Conservation (phyloP, 805 yeast genomes). For the Blastobotrys peoriensis region DNA sequence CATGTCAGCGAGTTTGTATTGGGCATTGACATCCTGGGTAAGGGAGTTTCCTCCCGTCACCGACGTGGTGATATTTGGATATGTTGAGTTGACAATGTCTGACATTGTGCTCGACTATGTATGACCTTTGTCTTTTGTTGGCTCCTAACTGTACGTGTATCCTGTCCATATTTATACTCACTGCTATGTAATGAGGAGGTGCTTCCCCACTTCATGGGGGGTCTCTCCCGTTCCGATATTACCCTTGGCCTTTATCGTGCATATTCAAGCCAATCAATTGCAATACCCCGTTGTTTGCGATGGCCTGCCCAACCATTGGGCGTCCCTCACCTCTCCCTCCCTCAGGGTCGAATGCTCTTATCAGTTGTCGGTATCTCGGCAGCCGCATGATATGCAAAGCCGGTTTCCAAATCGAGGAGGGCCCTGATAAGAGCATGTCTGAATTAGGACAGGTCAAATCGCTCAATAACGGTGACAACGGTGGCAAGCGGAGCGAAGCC, state of each 20-base stretch:
- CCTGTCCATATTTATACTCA: not conserved
- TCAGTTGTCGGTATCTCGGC: no score
- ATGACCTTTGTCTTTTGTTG: not conserved
- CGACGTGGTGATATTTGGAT: not conserved
- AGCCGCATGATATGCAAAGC: no score
- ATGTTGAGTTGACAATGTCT: not conserved
- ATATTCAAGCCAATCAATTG: not conserved
- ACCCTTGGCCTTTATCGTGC: not conserved
- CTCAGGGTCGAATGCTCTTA: no score
- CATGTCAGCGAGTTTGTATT: constrained; percentile 70
- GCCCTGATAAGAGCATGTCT: no score
- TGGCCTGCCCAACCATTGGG: no score
- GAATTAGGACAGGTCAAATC: no score
- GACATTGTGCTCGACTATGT: not conserved
- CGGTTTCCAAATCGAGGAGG: no score
- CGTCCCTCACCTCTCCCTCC: no score
- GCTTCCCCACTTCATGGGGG: no score
- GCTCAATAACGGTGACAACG: no score
- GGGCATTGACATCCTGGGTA: constrained; percentile 62
- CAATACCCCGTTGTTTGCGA: not conserved
- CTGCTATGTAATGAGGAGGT: not conserved
- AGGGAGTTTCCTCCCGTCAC: constrained; percentile 74
- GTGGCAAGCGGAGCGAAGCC: no score
- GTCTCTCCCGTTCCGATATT: not conserved
- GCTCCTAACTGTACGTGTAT: not conserved